Conservation (phyloP, 1,139 yeast genomes). For the Saccharomyces hybrid region DNA sequence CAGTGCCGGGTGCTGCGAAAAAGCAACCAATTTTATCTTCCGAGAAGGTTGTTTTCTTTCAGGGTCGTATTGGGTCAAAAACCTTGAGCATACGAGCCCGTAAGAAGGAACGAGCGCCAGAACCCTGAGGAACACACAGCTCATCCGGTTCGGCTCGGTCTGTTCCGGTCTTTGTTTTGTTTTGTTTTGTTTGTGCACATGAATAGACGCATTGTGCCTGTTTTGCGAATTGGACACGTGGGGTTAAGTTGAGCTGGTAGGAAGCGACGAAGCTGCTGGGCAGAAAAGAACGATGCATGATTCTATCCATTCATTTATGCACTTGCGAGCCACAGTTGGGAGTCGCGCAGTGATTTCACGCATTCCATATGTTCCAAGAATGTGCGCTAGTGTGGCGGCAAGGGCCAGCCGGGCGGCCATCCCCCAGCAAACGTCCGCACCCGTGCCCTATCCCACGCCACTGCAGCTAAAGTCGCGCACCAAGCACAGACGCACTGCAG, state of each 20-base stretch:
- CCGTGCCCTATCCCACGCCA: not conserved
- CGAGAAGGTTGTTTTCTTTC: not conserved
- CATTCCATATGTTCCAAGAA: not conserved
- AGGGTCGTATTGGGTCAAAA: not conserved
- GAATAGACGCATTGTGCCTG: not conserved
- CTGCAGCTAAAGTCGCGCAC: not conserved
- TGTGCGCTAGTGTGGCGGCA: not conserved
- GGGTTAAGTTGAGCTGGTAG: not conserved
- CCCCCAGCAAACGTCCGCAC: not conserved
- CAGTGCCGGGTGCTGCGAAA: not conserved
- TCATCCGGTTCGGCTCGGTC: not conserved
- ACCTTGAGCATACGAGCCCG: not conserved
- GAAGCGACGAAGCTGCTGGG: not conserved
- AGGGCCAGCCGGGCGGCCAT: not conserved
- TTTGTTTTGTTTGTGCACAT: not conserved
- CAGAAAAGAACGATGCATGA: not conserved
- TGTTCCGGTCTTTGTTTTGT: not conserved
- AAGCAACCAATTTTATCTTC: not conserved
- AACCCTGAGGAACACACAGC: not conserved
- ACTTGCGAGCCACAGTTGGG: not conserved
- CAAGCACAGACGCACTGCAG: not conserved
- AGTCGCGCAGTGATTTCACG: not conserved
- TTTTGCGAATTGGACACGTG: not conserved
- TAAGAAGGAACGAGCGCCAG: not conserved
- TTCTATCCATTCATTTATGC: not conserved